These are phyloP conservation scores for Linnemannia exigua DNA, from an alignment of 192 early-diverging fungal genomes.

Conservation along the genomic window DNA sequence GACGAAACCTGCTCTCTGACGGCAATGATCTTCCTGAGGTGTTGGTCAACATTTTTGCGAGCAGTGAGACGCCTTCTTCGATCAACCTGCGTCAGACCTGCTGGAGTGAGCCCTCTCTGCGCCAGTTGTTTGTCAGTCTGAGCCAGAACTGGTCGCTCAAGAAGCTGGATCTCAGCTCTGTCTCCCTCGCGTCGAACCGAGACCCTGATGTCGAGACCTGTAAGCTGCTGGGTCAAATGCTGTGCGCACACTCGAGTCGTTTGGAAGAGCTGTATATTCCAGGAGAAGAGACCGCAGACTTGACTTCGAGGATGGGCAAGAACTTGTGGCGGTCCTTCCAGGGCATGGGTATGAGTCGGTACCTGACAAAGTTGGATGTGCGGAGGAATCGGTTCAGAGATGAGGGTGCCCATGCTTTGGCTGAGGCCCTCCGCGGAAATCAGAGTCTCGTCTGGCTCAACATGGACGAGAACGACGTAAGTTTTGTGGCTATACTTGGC, in stretches of 20 bases:
- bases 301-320: conserved; percentile 52
- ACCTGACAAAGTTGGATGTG: conserved; percentile 48
- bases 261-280: conserved; percentile 55
- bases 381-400: conserved; percentile 56
- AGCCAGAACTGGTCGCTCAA: conserved; percentile 56
- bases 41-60: conserved; percentile 48
- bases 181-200: conserved; percentile 43
- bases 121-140: conserved; percentile 63
- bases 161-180: conserved; percentile 58
- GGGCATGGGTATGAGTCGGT: conserved; percentile 45
- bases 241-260: conserved; percentile 48
- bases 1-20: conserved; percentile 57
- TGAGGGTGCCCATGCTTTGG: conserved; percentile 52
- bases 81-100: conserved; percentile 57
- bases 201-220: conserved; percentile 60
- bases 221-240: conserved; percentile 49
- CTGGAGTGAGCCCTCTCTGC: conserved; percentile 63
- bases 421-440: conserved; percentile 56
- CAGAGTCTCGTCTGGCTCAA: conserved; percentile 48
- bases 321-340: conserved; percentile 49
- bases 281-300: conserved; percentile 40
- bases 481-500: not conserved
- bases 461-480: conserved; percentile 64
- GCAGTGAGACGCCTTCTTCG: conserved; percentile 53
- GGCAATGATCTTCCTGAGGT: conserved; percentile 55